Percentiles rank a stretch among this genome's conserved stretches.
These are phyloP conservation scores for Diaporthe citrichinensis DNA, from an alignment of 2,329 filamentous ascomycete genomes.

Conservation along the genomic window DNA sequence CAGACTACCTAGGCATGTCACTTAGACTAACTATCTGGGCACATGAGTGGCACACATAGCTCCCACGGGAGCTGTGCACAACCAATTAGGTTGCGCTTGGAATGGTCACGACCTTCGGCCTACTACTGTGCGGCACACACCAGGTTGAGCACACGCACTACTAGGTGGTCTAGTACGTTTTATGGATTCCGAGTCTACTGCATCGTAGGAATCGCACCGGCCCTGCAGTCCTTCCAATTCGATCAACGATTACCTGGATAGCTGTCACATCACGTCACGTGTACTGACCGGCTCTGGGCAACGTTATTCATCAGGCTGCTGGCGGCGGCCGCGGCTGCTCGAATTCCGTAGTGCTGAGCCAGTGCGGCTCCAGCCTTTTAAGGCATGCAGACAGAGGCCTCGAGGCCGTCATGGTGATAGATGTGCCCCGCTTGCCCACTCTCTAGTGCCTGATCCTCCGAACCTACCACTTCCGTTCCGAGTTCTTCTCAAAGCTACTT, in stretches of 20 bases:
- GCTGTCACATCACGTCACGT: conserved; percentile 27
- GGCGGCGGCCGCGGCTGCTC: conserved; percentile 10
- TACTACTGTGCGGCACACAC: background rate
- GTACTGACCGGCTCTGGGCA: conserved; percentile 5
- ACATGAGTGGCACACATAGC: conserved; percentile 11
- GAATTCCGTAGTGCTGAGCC: conserved; percentile 8
- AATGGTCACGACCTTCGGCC: conserved; percentile 16
- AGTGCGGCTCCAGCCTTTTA: background rate
- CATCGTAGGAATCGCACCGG: conserved; percentile 9
- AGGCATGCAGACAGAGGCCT: too few relatives aligned
- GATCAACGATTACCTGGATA: background rate
- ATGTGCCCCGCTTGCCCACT: conserved; percentile 9
- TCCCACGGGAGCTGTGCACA: background rate
- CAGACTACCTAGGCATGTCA: background rate
- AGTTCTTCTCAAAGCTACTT: conserved; percentile 41
- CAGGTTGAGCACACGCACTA: conserved; percentile 11
- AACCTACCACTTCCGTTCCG: background rate
- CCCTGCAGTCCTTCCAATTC: background rate
- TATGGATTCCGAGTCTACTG: background rate
- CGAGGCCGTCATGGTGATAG: background rate
- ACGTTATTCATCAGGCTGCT: background rate
- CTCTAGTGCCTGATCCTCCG: background rate
- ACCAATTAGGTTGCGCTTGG: conserved; percentile 8
- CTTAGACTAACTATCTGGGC: conserved; percentile 1
- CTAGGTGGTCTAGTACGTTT: background rate